Base-by-base conservation (phyloP, 345 rosid genomes). In the Citrus inodora region DNA sequence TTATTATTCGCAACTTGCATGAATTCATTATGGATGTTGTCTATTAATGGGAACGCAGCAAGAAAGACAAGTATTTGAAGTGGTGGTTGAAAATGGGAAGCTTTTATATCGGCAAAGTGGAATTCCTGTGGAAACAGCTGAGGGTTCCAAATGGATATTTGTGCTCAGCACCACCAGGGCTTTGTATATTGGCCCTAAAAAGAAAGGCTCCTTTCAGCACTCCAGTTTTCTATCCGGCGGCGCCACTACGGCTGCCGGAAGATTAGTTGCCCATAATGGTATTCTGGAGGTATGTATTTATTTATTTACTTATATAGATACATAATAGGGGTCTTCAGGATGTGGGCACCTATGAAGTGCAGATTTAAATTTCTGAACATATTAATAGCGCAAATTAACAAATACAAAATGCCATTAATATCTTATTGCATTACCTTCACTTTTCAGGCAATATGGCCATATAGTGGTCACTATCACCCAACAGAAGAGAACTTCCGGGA, bases 401-500 rank as follows among this genome's bases (percentile, higher is more conserved):
- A 42, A 42, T 42, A 3, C 51, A 46, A 13, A 46, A 46, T 13
- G 51, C 14, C 14, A 7, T 24, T 2, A n/a, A 11, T 6, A 17
- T 10, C 25, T 68, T 33, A 42, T 10, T 10, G 11, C 13, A 22
- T 27, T 3, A 8, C 0, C 16, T 81, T 3, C 66, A 48, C 4
- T 9, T 32, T 87, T 56, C 72, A 92, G 96, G 98, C 98, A 33
- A 85, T 94, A 46, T 96, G 98, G 99, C 97, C 98, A 0, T 94
- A 96, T 71, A 96, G 99, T 64, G 99, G 99, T 65, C 99, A 96
- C 81, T 96, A 96, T 80, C 98, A 66, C 71, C 99, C 99, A 11
- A 96, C 97, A 0, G 98, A 94, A 65, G 99, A 91, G n/a, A 92
- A 96, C 66, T 94, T 96, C 83, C 79, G 37, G 84, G 99, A 91